Percentiles rank a stretch among this genome's conserved stretches.
These are phyloP conservation scores for Trichosporon sp. DNA, from an alignment of 1,284 basidiomycete genomes.

Conservation along the genomic window DNA sequence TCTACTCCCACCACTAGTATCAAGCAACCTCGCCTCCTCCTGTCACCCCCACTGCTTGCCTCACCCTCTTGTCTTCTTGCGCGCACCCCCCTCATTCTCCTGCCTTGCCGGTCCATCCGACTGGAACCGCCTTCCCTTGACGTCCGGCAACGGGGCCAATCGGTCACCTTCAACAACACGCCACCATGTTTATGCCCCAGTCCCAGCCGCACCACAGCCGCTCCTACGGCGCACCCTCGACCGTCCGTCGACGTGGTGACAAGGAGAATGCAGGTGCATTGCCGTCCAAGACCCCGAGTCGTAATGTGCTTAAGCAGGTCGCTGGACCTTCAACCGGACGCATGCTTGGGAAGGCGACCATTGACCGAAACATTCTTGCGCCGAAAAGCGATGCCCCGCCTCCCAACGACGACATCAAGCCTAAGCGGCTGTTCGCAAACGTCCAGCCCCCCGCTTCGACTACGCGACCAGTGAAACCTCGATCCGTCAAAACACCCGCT, in stretches of 20 bases:
- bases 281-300: slow-evolving; percentile 31
- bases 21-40: not conserved
- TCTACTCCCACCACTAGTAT: not conserved
- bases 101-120: not conserved
- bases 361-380: slow-evolving; percentile 31
- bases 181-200: slow-evolving; percentile 30
- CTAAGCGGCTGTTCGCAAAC: slow-evolving; percentile 32
- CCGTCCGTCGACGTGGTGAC: slow-evolving; percentile 27
- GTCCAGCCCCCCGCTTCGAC: slow-evolving; percentile 18
- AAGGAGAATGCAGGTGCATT: slow-evolving; percentile 34
- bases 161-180: not conserved
- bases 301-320: slow-evolving; percentile 27
- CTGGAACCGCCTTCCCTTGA: not conserved
- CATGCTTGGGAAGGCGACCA: slow-evolving; percentile 28
- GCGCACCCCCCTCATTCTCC: not conserved
- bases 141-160: slow-evolving; percentile 3
- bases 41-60: not conserved
- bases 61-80: not conserved
- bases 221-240: slow-evolving; percentile 25
- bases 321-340: slow-evolving; percentile 25
- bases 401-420: slow-evolving; percentile 31
- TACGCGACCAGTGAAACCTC: slow-evolving; percentile 18
- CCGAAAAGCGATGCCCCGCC: slow-evolving; percentile 17
- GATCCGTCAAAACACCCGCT: slow-evolving; percentile 25
- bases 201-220: slow-evolving; percentile 25